These are phyloP conservation scores for Podosphaera leucotricha DNA, from an alignment of 2,329 filamentous ascomycete genomes.

Conservation along the genomic window DNA sequence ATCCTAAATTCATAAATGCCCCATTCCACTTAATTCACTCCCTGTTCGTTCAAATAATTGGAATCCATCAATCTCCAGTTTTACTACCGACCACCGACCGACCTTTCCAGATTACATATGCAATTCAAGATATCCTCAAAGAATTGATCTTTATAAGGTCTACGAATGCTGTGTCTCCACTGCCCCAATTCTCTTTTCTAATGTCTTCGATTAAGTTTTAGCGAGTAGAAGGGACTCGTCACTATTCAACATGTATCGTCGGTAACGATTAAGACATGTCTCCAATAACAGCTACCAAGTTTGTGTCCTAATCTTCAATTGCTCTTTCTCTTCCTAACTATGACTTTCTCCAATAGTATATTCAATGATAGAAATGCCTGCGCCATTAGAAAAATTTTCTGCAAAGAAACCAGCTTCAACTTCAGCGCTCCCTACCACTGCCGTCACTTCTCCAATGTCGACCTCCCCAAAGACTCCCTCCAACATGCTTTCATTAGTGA, in stretches of 20 bases:
- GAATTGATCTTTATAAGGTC: background rate
- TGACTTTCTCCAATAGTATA: background rate
- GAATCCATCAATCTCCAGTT: background rate
- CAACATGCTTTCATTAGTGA: conserved; percentile 2
- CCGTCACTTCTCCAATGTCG: background rate
- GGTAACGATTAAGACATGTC: background rate
- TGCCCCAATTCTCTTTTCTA: background rate
- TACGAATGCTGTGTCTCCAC: background rate
- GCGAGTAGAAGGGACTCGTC: background rate
- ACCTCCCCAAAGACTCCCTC: conserved; percentile 6
- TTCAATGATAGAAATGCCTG: background rate
- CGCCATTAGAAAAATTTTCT: background rate
- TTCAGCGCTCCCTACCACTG: background rate
- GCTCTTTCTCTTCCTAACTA: background rate
- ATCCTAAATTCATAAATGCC: background rate
- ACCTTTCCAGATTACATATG: background rate
- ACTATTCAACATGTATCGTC: background rate
- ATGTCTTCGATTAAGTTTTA: background rate
- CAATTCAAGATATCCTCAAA: background rate
- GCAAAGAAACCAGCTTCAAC: background rate
- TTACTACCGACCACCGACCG: background rate
- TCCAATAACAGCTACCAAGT: background rate
- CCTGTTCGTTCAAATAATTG: background rate
- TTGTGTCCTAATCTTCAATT: background rate
- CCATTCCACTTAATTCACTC: background rate